Evolutionary conservation across 176 grass and related monocot species (phyloP).

Genomic region (Leersia perrieri): DNA sequence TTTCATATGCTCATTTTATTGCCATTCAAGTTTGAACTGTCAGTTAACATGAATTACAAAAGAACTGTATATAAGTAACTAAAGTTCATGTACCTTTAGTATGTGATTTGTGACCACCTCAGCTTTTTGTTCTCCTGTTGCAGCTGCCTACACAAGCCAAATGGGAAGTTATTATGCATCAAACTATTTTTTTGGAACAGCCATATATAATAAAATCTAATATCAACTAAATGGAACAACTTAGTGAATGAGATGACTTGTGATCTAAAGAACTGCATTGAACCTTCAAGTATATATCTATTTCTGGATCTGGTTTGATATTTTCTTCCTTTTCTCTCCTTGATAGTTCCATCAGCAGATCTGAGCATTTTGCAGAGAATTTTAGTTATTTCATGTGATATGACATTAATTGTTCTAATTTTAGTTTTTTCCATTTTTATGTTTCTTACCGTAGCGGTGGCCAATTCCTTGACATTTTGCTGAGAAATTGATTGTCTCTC

Average conservation of each 20-base stretch:
- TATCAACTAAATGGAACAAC: background rate
- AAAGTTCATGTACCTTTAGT: conserved; percentile 50
- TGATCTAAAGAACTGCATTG: background rate
- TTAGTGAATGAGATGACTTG: background rate
- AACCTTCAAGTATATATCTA: conserved; percentile 87
- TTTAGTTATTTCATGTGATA: conserved; percentile 11
- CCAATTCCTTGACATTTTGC: conserved; percentile 80
- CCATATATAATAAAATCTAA: background rate
- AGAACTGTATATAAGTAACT: background rate
- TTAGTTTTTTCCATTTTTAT: background rate
- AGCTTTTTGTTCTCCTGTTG: conserved; percentile 68
- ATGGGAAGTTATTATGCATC: background rate
- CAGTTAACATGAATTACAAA: background rate
- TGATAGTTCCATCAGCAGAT: conserved; percentile 62
- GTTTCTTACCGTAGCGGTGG: conserved; percentile 51
- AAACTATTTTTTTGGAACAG: background rate
- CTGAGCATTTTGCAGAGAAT: conserved; percentile 34
- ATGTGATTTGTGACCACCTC: conserved; percentile 80
- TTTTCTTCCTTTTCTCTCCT: conserved; percentile 85
- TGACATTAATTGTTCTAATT: background rate
- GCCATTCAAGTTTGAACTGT: background rate
- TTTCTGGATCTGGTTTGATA: conserved; percentile 77
- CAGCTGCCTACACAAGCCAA: conserved; percentile 50
- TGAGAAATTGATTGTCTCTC: conserved; percentile 72
- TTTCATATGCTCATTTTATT: background rate